Evolutionary conservation across 2,329 filamentous ascomycete species (phyloP).

Genomic region (Parastagonospora avenae): DNA sequence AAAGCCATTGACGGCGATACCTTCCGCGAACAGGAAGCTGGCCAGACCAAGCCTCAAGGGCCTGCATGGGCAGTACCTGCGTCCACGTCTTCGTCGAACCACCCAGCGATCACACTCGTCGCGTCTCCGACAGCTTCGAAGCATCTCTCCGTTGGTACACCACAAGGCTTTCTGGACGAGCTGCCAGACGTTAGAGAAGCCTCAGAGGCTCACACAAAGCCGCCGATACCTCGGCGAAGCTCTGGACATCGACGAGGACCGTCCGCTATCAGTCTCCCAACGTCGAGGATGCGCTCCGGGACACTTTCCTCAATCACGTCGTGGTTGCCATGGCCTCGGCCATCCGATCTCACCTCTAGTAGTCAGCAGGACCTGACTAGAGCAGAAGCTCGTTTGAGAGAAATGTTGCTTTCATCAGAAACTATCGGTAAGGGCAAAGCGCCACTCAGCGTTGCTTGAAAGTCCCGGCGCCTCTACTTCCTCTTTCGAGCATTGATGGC

Average conservation of each 20-base stretch:
- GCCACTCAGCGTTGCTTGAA: slow-evolving; percentile 26
- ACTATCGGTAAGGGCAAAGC: slow-evolving; percentile 35
- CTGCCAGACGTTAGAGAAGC: slow-evolving; percentile 13
- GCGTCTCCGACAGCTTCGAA: slow-evolving; percentile 42
- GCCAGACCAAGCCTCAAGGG: slow-evolving; percentile 16
- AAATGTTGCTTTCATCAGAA: slow-evolving; percentile 37
- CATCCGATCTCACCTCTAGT: slow-evolving; percentile 15
- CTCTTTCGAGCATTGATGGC: not conserved
- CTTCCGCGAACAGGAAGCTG: slow-evolving; percentile 23
- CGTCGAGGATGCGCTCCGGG: slow-evolving; percentile 27
- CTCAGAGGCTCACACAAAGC: slow-evolving; percentile 14
- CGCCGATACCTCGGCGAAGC: slow-evolving; percentile 13
- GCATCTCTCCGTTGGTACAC: slow-evolving; percentile 42
- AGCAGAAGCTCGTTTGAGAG: slow-evolving; percentile 37
- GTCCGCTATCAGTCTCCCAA: slow-evolving; percentile 29
- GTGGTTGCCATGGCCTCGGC: slow-evolving; percentile 45
- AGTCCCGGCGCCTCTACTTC: not conserved
- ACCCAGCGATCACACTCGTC: slow-evolving; percentile 41
- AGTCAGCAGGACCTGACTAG: slow-evolving; percentile 34
- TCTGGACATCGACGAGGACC: slow-evolving; percentile 27
- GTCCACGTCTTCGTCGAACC: slow-evolving; percentile 26
- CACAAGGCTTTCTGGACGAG: slow-evolving; percentile 29
- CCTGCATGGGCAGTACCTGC: slow-evolving; percentile 38
- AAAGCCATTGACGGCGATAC: slow-evolving; percentile 27
- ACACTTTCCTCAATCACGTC: slow-evolving; percentile 40